Evolutionary conservation across 495 filamentous ascomycete genomes (phyloP).

Genomic region (Ascobolus immersus): DNA sequence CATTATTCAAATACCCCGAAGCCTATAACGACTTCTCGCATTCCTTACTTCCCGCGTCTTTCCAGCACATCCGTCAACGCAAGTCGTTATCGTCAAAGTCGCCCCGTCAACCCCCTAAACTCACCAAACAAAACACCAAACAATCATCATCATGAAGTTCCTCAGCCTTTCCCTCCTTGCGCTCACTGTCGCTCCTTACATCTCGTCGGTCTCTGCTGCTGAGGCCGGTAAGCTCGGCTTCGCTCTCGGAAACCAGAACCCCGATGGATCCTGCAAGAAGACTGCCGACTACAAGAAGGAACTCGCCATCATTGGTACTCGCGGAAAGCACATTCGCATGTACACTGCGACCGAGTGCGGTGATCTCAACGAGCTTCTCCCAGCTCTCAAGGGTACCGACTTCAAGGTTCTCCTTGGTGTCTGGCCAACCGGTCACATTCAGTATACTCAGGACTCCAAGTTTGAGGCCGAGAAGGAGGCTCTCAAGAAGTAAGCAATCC

Average conservation of each 20-base stretch:
- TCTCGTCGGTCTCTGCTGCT: too few relatives aligned
- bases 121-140: too few relatives aligned
- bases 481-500: constrained; percentile 23
- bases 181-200: constrained; percentile 19
- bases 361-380: constrained; percentile 38
- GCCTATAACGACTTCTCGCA: too few relatives aligned
- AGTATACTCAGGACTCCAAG: constrained; percentile 24
- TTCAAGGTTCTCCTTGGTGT: constrained; percentile 54
- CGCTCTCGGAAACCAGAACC: constrained; percentile 26
- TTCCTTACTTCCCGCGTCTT: too few relatives aligned
- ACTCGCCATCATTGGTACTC: constrained; percentile 19
- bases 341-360: constrained; percentile 48
- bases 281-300: constrained; percentile 39
- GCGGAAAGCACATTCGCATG: constrained; percentile 32
- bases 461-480: constrained; percentile 37
- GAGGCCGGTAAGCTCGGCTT: constrained; percentile 26
- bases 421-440: constrained; percentile 26
- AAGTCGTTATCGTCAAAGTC: too few relatives aligned
- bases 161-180: constrained; percentile 16
- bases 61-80: too few relatives aligned
- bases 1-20: too few relatives aligned
- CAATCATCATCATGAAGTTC: too few relatives aligned
- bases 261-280: constrained; percentile 41
- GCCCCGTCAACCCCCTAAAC: too few relatives aligned
- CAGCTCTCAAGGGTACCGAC: constrained; percentile 42